These are phyloP conservation scores for Quercus rubra DNA, from an alignment of 306 rosid species.

Conservation along the genomic window DNA sequence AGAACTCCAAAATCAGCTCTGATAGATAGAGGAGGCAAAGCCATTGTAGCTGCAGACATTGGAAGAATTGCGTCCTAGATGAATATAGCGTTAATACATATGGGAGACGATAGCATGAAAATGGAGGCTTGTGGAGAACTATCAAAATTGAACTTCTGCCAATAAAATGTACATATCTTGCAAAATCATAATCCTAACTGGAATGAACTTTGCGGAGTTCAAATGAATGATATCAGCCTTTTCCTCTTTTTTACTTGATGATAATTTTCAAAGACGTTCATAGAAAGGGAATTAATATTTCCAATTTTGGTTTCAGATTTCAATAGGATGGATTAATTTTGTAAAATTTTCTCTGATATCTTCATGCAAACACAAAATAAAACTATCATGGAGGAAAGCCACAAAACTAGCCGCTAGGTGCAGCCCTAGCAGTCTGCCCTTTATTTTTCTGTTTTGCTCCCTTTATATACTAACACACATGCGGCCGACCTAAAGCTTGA, in stretches of 20 bases:
- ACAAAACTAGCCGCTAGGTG: too few relatives aligned
- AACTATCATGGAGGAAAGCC: too few relatives aligned
- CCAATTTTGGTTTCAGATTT: neutral
- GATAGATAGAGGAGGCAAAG: conserved; percentile 87
- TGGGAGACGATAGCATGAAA: neutral
- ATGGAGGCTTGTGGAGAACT: neutral
- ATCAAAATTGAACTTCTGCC: too few relatives aligned
- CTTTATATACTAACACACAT: too few relatives aligned
- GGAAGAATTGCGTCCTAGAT: conserved; percentile 83
- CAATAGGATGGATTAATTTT: neutral
- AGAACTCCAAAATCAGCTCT: conserved; percentile 84
- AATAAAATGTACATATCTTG: neutral
- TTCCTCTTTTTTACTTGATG: neutral
- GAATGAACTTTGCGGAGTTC: neutral
- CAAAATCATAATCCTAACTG: neutral
- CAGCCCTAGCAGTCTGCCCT: too few relatives aligned
- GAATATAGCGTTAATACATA: conserved; percentile 20
- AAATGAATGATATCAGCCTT: neutral
- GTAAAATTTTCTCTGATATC: neutral
- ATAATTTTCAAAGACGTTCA: neutral
- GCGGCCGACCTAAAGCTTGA: too few relatives aligned
- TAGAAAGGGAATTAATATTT: neutral
- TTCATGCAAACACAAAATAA: neutral
- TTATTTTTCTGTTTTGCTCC: too few relatives aligned
- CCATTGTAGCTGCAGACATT: conserved; percentile 83